Base-by-base conservation (phyloP, 2,329 filamentous ascomycete species). In the Monosporascus sp. region DNA sequence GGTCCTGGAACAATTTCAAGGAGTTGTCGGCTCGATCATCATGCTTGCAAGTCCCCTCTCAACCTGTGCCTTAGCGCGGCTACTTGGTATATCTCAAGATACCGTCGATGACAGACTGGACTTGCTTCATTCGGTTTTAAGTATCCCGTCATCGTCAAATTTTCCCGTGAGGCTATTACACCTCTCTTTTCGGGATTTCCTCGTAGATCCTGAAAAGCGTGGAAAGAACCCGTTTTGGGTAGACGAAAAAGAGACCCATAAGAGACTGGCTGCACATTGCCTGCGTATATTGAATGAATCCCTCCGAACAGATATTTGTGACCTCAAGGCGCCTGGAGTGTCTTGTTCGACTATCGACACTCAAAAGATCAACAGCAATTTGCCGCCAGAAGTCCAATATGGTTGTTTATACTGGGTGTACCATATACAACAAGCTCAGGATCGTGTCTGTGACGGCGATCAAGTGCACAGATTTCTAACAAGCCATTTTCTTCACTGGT, bases 151-250 rank as follows among this genome's bases (percentile, higher is more conserved):
- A 3, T 36, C 55, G 11, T 1, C 51, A 8, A 47, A 55, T 51
- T 24, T 24, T 4, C 66, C 68, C 0, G 48, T 74, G 4, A 61
- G 59, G 17, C 53, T 68, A 0, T 60, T 69, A 3, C 71, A 74
- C 50, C 54, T 67, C 7, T 72, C 72, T 0, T 74, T 75, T 45
- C 65, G 66, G 3, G 70, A 74, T 53, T 72, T 71, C 55, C 67
- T 75, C 11, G 35, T 71, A 9, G 61, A 71, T 50, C 36, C 56
- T 7, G 50, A 63, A 9, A 63, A 58, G 56, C 54, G 60, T 14
- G 54, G 9, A 17, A 39, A 50, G 3, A 58, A 52, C 36, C 56
- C 46, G 0, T 73, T 75, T 57, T 67, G 67, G 66, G 60, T 74
- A 41, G 60, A 76, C 22, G 67, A 72, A 54, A 58, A 54, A 48